Conservation (phyloP, 768 basidiomycete species). For the Tulasnella sp. region DNA sequence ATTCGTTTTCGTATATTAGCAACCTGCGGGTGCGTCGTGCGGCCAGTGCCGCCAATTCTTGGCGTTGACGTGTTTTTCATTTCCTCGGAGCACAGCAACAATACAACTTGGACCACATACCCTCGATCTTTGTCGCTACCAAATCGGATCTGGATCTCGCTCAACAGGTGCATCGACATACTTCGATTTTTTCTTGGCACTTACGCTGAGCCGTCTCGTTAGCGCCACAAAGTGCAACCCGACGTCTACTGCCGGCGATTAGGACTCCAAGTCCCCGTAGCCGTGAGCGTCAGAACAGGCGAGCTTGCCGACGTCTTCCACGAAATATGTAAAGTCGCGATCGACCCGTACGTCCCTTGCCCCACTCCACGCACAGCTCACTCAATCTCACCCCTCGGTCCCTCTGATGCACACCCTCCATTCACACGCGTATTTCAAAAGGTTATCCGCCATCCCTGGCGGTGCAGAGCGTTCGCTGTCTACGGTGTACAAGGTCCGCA, state of each 20-base stretch:
- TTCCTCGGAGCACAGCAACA: conserved; percentile 56
- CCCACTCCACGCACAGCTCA: not conserved
- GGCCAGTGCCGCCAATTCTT: not conserved
- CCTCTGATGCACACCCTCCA: not conserved
- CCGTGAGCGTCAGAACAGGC: conserved; percentile 79
- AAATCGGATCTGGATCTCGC: conserved; percentile 97
- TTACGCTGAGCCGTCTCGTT: not conserved
- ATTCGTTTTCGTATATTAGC: conserved; percentile 97
- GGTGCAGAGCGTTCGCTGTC: conserved; percentile 71
- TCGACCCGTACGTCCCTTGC: conserved; percentile 60
- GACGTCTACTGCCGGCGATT: conserved; percentile 90
- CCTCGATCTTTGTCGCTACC: conserved; percentile 94
- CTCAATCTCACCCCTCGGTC: not conserved
- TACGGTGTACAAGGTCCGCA: conserved; percentile 51
- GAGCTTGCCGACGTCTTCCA: conserved; percentile 82
- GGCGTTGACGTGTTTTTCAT: not conserved
- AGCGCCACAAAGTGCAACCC: conserved; percentile 97
- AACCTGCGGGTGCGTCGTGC: conserved; percentile 66
- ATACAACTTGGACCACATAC: conserved; percentile 89
- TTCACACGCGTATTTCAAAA: conserved; percentile 27
- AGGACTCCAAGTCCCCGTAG: conserved; percentile 83
- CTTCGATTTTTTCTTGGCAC: not conserved
- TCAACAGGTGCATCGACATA: conserved; percentile 50
- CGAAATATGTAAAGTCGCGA: conserved; percentile 68
- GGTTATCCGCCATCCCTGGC: conserved; percentile 60